A percentile compares a stretch with the other conserved stretches of the same genome.
These are phyloP conservation scores for Kwoniella dendrophila DNA, from an alignment of 768 basidiomycete genomes.

Conservation along the genomic window DNA sequence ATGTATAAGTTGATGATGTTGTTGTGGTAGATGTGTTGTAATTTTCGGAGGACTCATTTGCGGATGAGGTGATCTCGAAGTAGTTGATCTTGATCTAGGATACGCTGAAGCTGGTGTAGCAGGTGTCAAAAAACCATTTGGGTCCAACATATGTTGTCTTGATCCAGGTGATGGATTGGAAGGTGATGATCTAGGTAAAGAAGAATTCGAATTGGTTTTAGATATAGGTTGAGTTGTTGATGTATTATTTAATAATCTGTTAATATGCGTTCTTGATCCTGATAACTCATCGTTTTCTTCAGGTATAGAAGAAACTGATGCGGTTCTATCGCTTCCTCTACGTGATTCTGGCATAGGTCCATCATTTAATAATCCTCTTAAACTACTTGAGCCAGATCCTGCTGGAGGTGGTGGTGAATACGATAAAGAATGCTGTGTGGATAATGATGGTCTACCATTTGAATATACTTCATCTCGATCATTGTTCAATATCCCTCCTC, in stretches of 20 bases:
- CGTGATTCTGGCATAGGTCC: constrained; percentile 16
- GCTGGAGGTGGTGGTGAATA: constrained; percentile 20
- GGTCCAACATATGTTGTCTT: constrained; percentile 26
- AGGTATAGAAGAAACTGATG: constrained; percentile 16
- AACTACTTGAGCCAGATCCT: constrained; percentile 27
- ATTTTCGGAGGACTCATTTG: constrained; percentile 22
- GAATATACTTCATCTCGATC: constrained; percentile 7
- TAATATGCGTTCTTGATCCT: constrained; percentile 25
- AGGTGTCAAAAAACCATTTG: constrained; percentile 40
- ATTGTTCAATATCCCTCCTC: not conserved
- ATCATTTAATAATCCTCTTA: constrained; percentile 43
- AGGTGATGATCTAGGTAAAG: constrained; percentile 29
- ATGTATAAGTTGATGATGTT: constrained; percentile 1
- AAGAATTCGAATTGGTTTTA: constrained; percentile 39
- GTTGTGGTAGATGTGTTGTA: constrained; percentile 5
- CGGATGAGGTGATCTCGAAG: constrained; percentile 33
- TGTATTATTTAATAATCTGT: constrained; percentile 29
- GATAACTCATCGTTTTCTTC: constrained; percentile 37
- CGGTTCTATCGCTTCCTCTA: constrained; percentile 27
- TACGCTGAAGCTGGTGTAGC: constrained; percentile 25
- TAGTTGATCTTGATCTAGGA: constrained; percentile 22
- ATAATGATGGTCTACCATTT: constrained; percentile 7
- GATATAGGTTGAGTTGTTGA: constrained; percentile 25
- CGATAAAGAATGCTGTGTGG: constrained; percentile 2
- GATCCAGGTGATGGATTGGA: constrained; percentile 28